A percentile compares a stretch with the other conserved stretches of the same genome.
phyloP scores from a whole-genome alignment of 2,329 filamentous ascomycete species.

The Anthostomella pinea region DNA sequence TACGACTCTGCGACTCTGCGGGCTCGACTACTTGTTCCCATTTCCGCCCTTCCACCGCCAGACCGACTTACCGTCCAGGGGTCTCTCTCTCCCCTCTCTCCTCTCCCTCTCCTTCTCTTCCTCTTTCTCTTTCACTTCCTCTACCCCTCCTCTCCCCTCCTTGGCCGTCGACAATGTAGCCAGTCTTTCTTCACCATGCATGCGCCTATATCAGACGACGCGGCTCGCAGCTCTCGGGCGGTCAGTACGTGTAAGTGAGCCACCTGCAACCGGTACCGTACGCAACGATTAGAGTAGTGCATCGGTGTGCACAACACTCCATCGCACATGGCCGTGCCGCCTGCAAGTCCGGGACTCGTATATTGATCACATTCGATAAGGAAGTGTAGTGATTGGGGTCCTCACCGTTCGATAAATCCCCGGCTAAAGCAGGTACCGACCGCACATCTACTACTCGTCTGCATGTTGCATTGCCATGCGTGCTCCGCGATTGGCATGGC shows the following conservation, averaged over 20 bases:
- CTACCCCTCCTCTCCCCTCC: too few relatives aligned
- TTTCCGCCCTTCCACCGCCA: neutral
- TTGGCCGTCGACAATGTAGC: too few relatives aligned
- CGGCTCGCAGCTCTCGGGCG: too few relatives aligned
- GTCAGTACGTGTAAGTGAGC: neutral
- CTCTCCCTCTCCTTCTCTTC: neutral
- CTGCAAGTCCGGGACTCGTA: slow-evolving; percentile 2
- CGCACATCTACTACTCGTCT: too few relatives aligned
- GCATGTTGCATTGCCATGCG: neutral
- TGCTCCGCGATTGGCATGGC: too few relatives aligned
- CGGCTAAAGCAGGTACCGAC: neutral
- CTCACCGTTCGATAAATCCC: slow-evolving; percentile 1
- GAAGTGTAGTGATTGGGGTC: neutral
- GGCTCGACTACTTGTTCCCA: too few relatives aligned
- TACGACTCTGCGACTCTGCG: too few relatives aligned
- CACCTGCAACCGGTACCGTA: too few relatives aligned
- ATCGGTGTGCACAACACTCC: neutral
- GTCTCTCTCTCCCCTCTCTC: neutral
- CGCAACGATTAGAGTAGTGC: too few relatives aligned
- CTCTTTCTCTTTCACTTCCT: neutral
- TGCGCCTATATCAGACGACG: too few relatives aligned
- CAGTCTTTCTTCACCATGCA: too few relatives aligned
- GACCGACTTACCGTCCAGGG: slow-evolving; percentile 1
- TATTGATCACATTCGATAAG: too few relatives aligned
- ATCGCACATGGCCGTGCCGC: neutral